Evolutionary conservation across 331 rosid genomes (phyloP).

Genomic region (Erythrophleum ivorense): DNA sequence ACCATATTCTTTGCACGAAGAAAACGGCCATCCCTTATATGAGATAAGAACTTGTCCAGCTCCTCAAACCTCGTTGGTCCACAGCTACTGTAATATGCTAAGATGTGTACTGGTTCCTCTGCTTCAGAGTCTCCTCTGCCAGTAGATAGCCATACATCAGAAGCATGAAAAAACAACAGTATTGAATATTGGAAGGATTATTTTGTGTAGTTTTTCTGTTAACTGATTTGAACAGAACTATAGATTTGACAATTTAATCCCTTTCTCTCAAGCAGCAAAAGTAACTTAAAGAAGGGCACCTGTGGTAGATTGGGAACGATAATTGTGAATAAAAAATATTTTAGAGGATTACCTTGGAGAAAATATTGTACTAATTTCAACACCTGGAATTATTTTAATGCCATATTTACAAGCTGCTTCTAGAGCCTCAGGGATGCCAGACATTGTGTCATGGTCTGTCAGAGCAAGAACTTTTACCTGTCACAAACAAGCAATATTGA

Average conservation of each 20-base stretch:
- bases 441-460: constrained; percentile 98
- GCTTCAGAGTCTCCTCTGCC: constrained; percentile 73
- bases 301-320: neutral
- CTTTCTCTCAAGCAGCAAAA: constrained; percentile 8
- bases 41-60: constrained; percentile 71
- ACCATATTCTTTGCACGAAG: constrained; percentile 89
- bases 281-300: neutral
- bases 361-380: constrained; percentile 85
- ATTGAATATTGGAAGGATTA: neutral
- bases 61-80: constrained; percentile 76
- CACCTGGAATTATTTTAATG: constrained; percentile 96
- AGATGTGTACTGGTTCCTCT: constrained; percentile 91
- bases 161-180: neutral
- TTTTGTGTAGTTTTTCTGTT: neutral
- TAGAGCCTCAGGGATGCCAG: constrained; percentile 91
- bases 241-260: neutral
- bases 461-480: constrained; percentile 99
- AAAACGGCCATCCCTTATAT: constrained; percentile 90
- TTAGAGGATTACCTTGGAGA: constrained; percentile 63
- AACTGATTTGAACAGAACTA: neutral
- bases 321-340: constrained; percentile 17
- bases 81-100: constrained; percentile 96
- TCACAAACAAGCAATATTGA: constrained; percentile 59
- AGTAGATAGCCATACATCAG: constrained; percentile 37
- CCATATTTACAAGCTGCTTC: constrained; percentile 86